Evolutionary conservation across 2,329 filamentous ascomycete genomes (phyloP), one percentile per base, ranked within the genome.

Genomic region (Ophiostoma australiae): DNA sequence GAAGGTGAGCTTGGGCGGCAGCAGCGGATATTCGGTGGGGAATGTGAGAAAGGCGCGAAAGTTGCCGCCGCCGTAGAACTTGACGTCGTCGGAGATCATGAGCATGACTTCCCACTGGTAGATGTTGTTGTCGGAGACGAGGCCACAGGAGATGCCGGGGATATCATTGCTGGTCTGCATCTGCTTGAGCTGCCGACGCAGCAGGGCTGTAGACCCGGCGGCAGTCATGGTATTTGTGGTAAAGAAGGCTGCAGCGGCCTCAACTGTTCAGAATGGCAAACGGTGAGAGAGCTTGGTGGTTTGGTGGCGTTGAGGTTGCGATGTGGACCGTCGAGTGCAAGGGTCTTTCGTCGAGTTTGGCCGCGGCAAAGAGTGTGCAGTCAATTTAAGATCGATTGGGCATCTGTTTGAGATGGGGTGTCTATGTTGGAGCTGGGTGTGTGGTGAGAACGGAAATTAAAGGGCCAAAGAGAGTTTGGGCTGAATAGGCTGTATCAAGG

Each of bases 61-160:
- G 82, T 96, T 94, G 76, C 92, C 95, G 79, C 94, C 94, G 77
- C 94, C 94, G 77, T 97, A 97, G 80, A 92, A 91, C 81, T 94
- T 94, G 81, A 91, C 94, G 78, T 97, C 93, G 76, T 97, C 94
- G 73, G 89, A 93, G 75, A 98, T 94, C 94, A 99, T 98, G 73
- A 99, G 88, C 91, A 97, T 97, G 27, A 98, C 93, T 80, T 98
- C 94, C 95, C 95, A 99, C 83, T 97, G 91, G 75, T 97, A 97
- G 11, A 98, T 89, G 79, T 97, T 97, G 81, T 83, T 91, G 79
- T 91, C 91, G 77, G 90, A 89, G 69, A 94, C 89, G 63, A 99
- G 84, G 0, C 95, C 95, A 77, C 93, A 97, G 73, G 93, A 97
- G 78, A 98, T 97, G 70, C 94, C 95, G 0, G 93, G 93, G 67